Base-by-base conservation (phyloP, 2,329 filamentous ascomycete species). In the Sporothrix pseudoabietina region DNA sequence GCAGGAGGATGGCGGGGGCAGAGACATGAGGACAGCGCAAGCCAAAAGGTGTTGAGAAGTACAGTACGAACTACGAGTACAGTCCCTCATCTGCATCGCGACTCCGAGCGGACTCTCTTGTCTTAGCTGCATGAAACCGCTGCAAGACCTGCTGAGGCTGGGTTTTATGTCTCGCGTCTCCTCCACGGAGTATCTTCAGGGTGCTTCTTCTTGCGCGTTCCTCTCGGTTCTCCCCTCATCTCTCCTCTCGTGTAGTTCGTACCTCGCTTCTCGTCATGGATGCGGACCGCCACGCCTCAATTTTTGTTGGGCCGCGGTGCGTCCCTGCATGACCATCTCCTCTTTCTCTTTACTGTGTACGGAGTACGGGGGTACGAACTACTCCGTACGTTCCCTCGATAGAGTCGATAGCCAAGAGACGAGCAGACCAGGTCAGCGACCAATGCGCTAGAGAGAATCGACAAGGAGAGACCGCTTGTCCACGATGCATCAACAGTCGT, bases 241-340 rank as follows among this genome's bases (percentile, higher is more conserved):
- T 16, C 22, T 10, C 26, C 9, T 35, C 26, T 16, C 59, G 39
- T 41, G 39, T 26, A 26, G n/a, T n/a, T 22, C 26, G 54, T 61
- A 8, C 30, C 19, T 61, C 55, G 30, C 32, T 61, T 39, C 32
- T 14, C 19, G 55, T n/a, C 32, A n/a, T 61, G 57, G 57, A 61
- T n/a, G 57, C 57, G 32, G 16, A 30, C 30, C 32, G 9, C 47
- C 47, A 32, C 44, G 22, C 14, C 22, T 32, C 22, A 6, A 4
- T 19, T 41, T 71, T 71, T 71, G 69, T 71, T 71, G 57, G 69
- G 69, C 57, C 44, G 44, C 26, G 19, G 47, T 54, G 47, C 65
- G 47, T 52, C 59, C 55, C 55, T 59, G 57, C 57, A 35, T 61
- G 32, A n/a, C 14, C 55, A 16, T 16, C 44, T 19, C 14, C 44